Evolutionary conservation across 2,329 filamentous ascomycete genomes (phyloP).

Genomic region (Hymenoscyphus fructigenus): DNA sequence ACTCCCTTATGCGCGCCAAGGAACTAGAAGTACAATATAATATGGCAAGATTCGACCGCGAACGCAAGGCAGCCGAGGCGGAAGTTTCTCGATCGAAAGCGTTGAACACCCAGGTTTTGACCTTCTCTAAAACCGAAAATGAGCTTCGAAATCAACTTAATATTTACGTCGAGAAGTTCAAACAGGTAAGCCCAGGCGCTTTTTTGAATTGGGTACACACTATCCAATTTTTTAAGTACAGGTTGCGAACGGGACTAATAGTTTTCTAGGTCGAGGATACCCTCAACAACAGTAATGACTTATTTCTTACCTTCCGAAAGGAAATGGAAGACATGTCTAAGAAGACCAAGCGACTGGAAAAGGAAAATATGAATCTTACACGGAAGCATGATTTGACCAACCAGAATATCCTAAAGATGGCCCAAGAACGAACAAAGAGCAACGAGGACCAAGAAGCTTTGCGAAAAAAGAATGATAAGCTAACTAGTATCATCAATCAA

Average conservation of each 20-base stretch:
- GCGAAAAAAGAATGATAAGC: slow-evolving; percentile 76
- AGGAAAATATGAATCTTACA: slow-evolving; percentile 89
- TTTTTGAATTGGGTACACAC: slow-evolving; percentile 7
- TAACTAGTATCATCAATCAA: slow-evolving; percentile 90
- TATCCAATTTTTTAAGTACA: slow-evolving; percentile 2
- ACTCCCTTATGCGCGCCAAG: slow-evolving; percentile 87
- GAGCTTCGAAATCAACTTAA: slow-evolving; percentile 94
- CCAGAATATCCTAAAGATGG: slow-evolving; percentile 95
- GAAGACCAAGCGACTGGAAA: slow-evolving; percentile 94
- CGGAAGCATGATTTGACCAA: slow-evolving; percentile 93
- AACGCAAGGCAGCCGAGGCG: slow-evolving; percentile 82
- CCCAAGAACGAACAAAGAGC: slow-evolving; percentile 79
- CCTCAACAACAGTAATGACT: slow-evolving; percentile 95
- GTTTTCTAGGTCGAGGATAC: slow-evolving; percentile 88
- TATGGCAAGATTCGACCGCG: slow-evolving; percentile 81
- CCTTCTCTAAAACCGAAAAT: slow-evolving; percentile 93
- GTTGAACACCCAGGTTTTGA: slow-evolving; percentile 87
- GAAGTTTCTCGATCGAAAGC: slow-evolving; percentile 80
- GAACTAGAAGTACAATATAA: slow-evolving; percentile 95
- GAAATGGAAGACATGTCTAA: slow-evolving; percentile 99
- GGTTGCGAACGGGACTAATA: slow-evolving; percentile 40
- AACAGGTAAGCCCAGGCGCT: slow-evolving; percentile 70
- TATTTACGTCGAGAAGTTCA: slow-evolving; percentile 99
- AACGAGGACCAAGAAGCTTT: slow-evolving; percentile 76
- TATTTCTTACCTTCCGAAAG: slow-evolving; percentile 94